Base-by-base conservation (phyloP, 495 filamentous ascomycete species). In the Aspergillus saccharolyticus region DNA sequence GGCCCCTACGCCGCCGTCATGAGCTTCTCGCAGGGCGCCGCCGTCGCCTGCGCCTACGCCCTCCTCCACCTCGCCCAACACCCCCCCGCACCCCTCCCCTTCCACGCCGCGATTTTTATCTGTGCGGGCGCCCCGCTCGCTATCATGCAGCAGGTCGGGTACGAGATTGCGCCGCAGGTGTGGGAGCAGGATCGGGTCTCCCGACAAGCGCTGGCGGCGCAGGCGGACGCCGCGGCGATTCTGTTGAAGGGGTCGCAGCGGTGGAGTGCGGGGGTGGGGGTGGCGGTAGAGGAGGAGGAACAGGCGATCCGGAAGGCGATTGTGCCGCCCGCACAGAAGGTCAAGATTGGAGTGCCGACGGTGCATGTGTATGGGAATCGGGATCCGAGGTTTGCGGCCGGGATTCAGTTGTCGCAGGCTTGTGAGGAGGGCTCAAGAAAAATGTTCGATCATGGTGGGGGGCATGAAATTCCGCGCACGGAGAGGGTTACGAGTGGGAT, bases 1-100 rank as follows among this genome's bases (percentile, higher is more conserved):
- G 84, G 83, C 0, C 83, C 83, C 2, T 88, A 82, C 69, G 86
- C 88, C 60, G 75, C 75, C 17, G 75, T 86, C 9, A 67, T 86
- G 59, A 74, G 74, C 58, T 87, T 84, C 63, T 84, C 81, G 7
- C 82, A 88, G 49, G 84, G 84, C 16, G 82, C 79, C 52, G 64
- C 75, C 4, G 61, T 87, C 0, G 74, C 80, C 22, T 72, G 75
- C 4, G 77, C 69, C 56, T 73, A 74, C 7, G 61, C 78, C 10
- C 63, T 80, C 1, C 59, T 74, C 10, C 74, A 80, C 52, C 60
- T 68, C 17, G 59, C 63, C 21, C 70, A 77, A 42, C 60, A 59
- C 1, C 74, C 70, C 0, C 44, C 65, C 21, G 30, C 60, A 6
- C 70, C 71, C 0, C 74, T 78, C 1, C 81, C 79, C 0, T 87